phyloP scores from a whole-genome alignment of 371 early-diverging fungal species.

The Rhizopus sp. region DNA sequence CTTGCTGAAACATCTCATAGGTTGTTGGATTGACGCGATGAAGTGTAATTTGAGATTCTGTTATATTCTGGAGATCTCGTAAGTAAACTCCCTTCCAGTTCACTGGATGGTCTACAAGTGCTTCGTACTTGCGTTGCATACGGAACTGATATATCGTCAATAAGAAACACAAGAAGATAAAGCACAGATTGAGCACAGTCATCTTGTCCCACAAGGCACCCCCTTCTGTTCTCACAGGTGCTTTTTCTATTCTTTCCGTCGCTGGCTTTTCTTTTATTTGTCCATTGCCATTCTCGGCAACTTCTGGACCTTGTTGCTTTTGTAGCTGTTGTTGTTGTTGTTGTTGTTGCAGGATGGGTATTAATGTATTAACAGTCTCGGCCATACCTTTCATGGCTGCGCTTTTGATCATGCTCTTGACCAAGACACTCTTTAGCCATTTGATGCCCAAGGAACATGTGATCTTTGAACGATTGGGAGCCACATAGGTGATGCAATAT shows the following conservation, averaged over 20 bases:
- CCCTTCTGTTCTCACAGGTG: background rate
- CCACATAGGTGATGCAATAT: slow-evolving; percentile 53
- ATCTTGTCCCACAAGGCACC: background rate
- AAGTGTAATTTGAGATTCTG: slow-evolving; percentile 5
- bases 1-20: slow-evolving; percentile 23
- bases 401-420: slow-evolving; percentile 48
- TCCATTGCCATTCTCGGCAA: background rate
- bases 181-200: background rate
- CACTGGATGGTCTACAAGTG: background rate
- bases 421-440: slow-evolving; percentile 58
- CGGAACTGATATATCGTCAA: slow-evolving; percentile 14
- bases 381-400: slow-evolving; percentile 45
- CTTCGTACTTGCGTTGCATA: slow-evolving; percentile 7
- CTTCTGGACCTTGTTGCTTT: background rate
- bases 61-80: slow-evolving; percentile 45
- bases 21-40: slow-evolving; percentile 18
- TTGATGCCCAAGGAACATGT: slow-evolving; percentile 52
- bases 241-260: background rate
- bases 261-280: background rate
- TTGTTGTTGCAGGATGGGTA: slow-evolving; percentile 13
- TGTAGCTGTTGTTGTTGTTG: background rate
- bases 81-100: slow-evolving; percentile 52
- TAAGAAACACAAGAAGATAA: slow-evolving; percentile 6
- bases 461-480: slow-evolving; percentile 36
- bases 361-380: slow-evolving; percentile 24